Conservation (phyloP, 768 basidiomycete genomes). For the Lactarius akahatsu region DNA sequence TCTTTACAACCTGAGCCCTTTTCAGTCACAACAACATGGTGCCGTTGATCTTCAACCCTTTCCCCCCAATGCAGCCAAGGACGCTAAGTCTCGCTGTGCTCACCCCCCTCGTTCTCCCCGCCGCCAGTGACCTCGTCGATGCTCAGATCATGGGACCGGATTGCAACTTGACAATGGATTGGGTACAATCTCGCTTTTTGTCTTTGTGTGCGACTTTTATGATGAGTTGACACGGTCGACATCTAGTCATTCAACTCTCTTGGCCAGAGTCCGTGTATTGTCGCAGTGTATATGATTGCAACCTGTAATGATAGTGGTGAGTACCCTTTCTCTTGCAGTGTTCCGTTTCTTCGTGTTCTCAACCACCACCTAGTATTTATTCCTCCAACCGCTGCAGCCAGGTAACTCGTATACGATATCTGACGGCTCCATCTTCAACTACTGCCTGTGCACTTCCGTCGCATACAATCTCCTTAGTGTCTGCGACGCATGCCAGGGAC, state of each 20-base stretch:
- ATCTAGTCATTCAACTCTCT: slow-evolving; percentile 12
- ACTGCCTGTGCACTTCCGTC: slow-evolving; percentile 20
- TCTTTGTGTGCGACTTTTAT: neutral
- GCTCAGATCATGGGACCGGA: slow-evolving; percentile 8
- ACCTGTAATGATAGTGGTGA: slow-evolving; percentile 18
- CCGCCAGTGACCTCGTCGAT: neutral
- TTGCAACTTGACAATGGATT: slow-evolving; percentile 1
- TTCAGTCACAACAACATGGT: neutral
- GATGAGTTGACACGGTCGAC: neutral
- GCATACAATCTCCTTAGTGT: slow-evolving; percentile 20
- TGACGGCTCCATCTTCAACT: neutral
- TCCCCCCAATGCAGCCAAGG: neutral
- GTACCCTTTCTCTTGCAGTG: neutral
- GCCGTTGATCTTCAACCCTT: neutral
- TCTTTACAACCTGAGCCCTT: neutral
- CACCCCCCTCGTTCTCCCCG: neutral
- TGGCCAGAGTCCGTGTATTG: slow-evolving; percentile 10
- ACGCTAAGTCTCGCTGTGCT: neutral
- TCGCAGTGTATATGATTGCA: slow-evolving; percentile 11
- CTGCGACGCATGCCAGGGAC: slow-evolving; percentile 18
- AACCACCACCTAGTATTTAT: slow-evolving; percentile 8
- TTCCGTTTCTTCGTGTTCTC: neutral
- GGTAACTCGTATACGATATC: slow-evolving; percentile 8
- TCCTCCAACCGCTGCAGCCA: neutral
- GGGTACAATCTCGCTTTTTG: neutral